Evolutionary conservation across 495 filamentous ascomycete species (phyloP).

Genomic region (Penicillium bovifimosum): DNA sequence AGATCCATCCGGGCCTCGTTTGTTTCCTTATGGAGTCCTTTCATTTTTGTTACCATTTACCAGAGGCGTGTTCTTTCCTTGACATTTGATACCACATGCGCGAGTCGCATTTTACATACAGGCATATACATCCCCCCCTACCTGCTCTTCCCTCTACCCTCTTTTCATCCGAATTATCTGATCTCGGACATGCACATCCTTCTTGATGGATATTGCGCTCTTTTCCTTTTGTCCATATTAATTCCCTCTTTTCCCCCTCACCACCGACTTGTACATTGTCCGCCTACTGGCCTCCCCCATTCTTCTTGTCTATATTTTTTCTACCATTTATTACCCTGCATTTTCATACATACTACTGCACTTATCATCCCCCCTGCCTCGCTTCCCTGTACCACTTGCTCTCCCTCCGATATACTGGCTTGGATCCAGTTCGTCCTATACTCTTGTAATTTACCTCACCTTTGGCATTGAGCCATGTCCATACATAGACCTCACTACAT

Average conservation of each 20-base stretch:
- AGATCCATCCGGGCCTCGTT: conserved; percentile 41
- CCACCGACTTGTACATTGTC: conserved; percentile 23
- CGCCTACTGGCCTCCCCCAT: conserved; percentile 9
- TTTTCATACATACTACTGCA: conserved; percentile 18
- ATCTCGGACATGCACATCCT: conserved; percentile 11
- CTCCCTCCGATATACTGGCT: conserved; percentile 14
- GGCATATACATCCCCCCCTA: conserved; percentile 14
- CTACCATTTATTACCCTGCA: conserved; percentile 16
- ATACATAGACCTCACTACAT: conserved; percentile 24
- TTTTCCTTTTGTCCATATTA: conserved; percentile 34
- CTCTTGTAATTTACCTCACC: conserved; percentile 39
- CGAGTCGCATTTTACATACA: conserved; percentile 30
- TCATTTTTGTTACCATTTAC: conserved; percentile 19
- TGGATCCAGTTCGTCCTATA: conserved; percentile 22
- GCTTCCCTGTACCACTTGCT: conserved; percentile 11
- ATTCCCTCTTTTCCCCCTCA: conserved; percentile 2
- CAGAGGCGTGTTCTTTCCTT: conserved; percentile 18
- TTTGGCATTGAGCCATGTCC: conserved; percentile 17
- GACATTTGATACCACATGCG: conserved; percentile 33
- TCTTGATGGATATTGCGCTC: conserved; percentile 21
- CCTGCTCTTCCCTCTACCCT: conserved; percentile 4
- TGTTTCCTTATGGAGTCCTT: conserved; percentile 22
- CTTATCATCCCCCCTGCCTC: conserved; percentile 5
- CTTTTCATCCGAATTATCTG: conserved; percentile 19
- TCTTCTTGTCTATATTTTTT: conserved; percentile 13